A percentile compares a stretch with the other conserved stretches of the same genome.
Evolutionary conservation across 176 grass and related monocot genomes (phyloP).

Genomic region (Echinochloa phyllopogon): DNA sequence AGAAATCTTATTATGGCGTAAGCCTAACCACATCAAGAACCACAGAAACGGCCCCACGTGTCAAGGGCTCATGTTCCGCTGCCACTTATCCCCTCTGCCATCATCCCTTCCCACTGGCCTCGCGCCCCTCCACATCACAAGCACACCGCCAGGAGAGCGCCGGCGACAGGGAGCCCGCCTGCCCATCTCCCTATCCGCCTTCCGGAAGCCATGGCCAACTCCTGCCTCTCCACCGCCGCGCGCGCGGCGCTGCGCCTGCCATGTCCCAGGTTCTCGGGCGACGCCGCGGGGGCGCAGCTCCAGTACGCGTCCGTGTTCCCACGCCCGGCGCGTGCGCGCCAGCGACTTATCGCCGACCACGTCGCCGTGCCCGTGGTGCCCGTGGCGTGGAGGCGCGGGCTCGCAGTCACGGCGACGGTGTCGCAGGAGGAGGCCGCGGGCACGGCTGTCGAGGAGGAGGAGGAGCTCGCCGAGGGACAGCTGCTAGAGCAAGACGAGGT

Average conservation of each 20-base stretch:
- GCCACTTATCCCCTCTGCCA: conserved; percentile 40
- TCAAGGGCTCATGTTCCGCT: neutral
- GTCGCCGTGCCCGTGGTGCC: conserved; percentile 15
- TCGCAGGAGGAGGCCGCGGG: conserved; percentile 63
- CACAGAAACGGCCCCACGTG: conserved; percentile 28
- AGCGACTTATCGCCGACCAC: conserved; percentile 10
- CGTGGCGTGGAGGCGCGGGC: conserved; percentile 1
- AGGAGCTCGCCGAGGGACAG: neutral
- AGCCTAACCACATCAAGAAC: neutral
- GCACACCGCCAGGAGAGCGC: neutral
- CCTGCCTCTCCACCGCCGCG: conserved; percentile 68
- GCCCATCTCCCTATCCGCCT: conserved; percentile 14
- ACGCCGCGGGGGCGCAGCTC: conserved; percentile 21
- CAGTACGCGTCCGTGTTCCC: conserved; percentile 13
- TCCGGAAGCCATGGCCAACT: conserved; percentile 44
- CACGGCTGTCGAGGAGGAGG: conserved; percentile 52
- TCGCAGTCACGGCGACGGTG: conserved; percentile 31
- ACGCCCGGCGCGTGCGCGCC: conserved; percentile 19
- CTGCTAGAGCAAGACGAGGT: conserved; percentile 47
- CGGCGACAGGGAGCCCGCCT: neutral
- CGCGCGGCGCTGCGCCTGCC: conserved; percentile 32
- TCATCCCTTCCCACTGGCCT: conserved; percentile 52
- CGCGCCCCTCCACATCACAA: conserved; percentile 64
- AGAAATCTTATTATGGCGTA: neutral
- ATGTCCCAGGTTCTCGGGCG: conserved; percentile 3